Percentiles rank a stretch among this genome's conserved stretches.
phyloP scores from a whole-genome alignment of 2,329 filamentous ascomycete species.

The Ophiocordyceps australis region DNA sequence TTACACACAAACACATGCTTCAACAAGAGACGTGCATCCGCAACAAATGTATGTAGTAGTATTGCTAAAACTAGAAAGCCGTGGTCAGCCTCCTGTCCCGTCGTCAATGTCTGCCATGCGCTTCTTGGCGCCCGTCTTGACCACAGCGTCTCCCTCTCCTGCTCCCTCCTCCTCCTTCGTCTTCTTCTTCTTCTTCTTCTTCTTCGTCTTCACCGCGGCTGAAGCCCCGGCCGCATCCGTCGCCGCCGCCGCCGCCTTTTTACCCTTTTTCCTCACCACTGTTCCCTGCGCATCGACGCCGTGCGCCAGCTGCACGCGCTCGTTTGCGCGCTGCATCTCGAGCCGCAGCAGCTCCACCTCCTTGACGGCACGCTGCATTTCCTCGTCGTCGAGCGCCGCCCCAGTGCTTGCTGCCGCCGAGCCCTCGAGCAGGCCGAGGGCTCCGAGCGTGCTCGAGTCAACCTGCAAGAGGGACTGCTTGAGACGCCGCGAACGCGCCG shows the following conservation, averaged over 20 bases:
- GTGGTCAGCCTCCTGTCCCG: conserved; percentile 4
- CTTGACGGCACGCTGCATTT: conserved; percentile 76
- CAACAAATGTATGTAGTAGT: no score
- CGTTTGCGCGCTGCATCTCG: conserved; percentile 74
- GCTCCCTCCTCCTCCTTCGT: conserved; percentile 9
- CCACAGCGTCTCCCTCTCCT: conserved; percentile 8
- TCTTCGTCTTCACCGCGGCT: conserved; percentile 11
- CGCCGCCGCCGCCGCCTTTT: conserved; percentile 19
- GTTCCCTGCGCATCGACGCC: conserved; percentile 48
- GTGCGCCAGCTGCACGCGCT: conserved; percentile 52
- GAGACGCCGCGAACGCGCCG: conserved; percentile 25
- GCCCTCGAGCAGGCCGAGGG: conserved; percentile 46
- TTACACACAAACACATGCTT: no score
- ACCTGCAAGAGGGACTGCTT: conserved; percentile 60
- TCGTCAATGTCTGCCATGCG: conserved; percentile 11
- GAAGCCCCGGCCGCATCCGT: conserved; percentile 3
- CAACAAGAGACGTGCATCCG: no score
- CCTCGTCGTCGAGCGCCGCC: conserved; percentile 59
- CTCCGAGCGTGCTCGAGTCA: conserved; percentile 66
- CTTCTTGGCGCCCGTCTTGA: conserved; percentile 30
- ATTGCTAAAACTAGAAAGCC: no score
- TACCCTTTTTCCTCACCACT: conserved; percentile 50
- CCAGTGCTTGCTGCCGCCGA: conserved; percentile 23
- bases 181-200: conserved; percentile 32
- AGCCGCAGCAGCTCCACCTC: conserved; percentile 74